Base-by-base conservation (phyloP, 164 flowering plant species). In the Kalanchoe fedtschenkoi region DNA sequence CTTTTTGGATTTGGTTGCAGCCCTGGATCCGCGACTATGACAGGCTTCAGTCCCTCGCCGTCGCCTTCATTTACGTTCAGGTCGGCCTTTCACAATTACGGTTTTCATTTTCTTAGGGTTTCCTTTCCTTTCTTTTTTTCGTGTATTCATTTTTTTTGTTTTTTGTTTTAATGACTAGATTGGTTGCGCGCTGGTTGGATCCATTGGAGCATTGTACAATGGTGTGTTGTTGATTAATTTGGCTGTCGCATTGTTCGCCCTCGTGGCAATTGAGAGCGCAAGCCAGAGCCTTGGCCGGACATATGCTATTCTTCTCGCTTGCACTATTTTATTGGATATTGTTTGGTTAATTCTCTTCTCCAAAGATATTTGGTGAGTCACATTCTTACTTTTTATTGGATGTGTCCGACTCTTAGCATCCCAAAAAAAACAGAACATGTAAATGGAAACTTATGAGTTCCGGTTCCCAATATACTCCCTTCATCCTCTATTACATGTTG, bases 191-290 rank as follows among this genome's bases (percentile, higher is more conserved):
- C n/a, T 58, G 61, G 38, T 58, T 2, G 61, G 61, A 34, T 58
- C 61, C 7, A 34, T 58, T 32, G 61, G 61, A 33, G 61, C 61
- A 6, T 21, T 58, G 37, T 58, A 58, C 32, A 58, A 58, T 58
- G 61, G 61, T 30, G 61, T 58, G 38, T 30, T 58, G 61, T 58
- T 58, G 61, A 58, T 58, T 58, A 58, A 58, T 58, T 58, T 58
- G 61, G 61, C 22, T 5, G 35, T 58, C 3, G 24, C 61, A 2
- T 30, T 58, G 61, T 58, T 58, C 6, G 61, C 61, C 16, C 21
- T 58, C 13, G 61, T 58, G 35, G 61, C 61, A 15, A 58, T 58
- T 34, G 61, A 58, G 38, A 58, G 61, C 21, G 61, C 29, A 6
- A 51, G 56, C 21, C 56, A 58, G 38, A 30, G 38, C 13, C 34